phyloP scores from a whole-genome alignment of 208 protist species.

The Trypanosoma vivax region DNA sequence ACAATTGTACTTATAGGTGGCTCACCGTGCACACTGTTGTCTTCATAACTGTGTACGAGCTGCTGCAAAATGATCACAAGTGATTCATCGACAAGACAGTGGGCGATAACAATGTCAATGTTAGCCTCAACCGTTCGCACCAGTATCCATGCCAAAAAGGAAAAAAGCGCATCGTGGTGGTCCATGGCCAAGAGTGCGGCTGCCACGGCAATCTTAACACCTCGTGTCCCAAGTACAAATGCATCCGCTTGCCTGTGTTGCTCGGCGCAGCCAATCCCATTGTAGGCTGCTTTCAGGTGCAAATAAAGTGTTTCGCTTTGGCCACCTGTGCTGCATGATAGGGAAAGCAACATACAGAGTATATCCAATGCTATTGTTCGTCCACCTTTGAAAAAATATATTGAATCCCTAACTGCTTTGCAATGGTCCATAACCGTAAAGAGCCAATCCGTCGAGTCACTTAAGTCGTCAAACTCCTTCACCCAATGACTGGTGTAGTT shows the following conservation, averaged over 20 bases:
- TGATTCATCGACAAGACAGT: conserved; percentile 7
- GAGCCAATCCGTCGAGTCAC: conserved; percentile 12
- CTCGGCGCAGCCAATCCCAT: conserved; percentile 3
- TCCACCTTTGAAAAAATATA: background rate
- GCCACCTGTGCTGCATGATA: conserved; percentile 8
- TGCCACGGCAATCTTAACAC: conserved; percentile 8
- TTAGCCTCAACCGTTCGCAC: conserved; percentile 5
- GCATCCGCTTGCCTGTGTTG: conserved; percentile 1
- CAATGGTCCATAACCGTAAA: conserved; percentile 10
- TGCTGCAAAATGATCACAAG: conserved; percentile 9
- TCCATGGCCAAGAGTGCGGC: conserved; percentile 6
- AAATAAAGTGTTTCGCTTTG: conserved; percentile 13
- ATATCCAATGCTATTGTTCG: conserved; percentile 19
- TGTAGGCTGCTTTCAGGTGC: conserved; percentile 12
- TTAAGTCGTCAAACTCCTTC: conserved; percentile 15
- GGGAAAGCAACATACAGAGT: conserved; percentile 20
- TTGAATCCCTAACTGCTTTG: conserved; percentile 5
- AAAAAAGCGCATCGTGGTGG: conserved; percentile 6
- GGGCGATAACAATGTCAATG: conserved; percentile 3
- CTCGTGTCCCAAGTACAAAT: conserved; percentile 9
- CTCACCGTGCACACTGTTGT: conserved; percentile 3
- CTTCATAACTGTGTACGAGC: conserved; percentile 3
- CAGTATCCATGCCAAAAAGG: conserved; percentile 6
- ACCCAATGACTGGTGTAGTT: conserved; percentile 19
- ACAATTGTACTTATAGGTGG: conserved; percentile 9